These are phyloP conservation scores for Centrapalus pauciflorus DNA, from an alignment of 129 eudicot genomes.

Conservation along the genomic window DNA sequence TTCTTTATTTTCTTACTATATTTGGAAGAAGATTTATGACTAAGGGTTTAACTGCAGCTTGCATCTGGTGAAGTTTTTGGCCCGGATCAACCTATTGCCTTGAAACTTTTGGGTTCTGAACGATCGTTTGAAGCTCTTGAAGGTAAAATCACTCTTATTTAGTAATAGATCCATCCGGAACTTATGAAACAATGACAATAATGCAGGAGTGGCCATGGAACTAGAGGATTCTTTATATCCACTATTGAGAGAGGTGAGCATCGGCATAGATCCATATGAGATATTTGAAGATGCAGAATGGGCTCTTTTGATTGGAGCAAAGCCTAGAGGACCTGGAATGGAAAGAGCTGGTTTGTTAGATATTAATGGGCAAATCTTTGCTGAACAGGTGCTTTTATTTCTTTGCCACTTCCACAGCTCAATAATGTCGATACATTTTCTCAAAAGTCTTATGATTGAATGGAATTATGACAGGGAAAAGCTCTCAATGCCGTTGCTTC, in stretches of 20 bases:
- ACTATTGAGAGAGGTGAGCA: slow-evolving; percentile 80
- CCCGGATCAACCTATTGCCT: slow-evolving; percentile 82
- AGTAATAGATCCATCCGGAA: background rate
- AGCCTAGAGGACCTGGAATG: slow-evolving; percentile 99
- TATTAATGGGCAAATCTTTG: slow-evolving; percentile 82
- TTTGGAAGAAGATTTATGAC: background rate
- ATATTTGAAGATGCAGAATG: slow-evolving; percentile 94
- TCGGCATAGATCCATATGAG: slow-evolving; percentile 91
- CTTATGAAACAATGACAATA: background rate
- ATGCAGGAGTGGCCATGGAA: slow-evolving; percentile 97
- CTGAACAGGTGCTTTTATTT: slow-evolving; percentile 62
- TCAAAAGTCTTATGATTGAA: background rate
- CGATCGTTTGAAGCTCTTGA: slow-evolving; percentile 90
- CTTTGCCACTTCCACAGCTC: background rate
- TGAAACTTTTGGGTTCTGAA: slow-evolving; percentile 87
- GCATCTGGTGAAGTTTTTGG: slow-evolving; percentile 99
- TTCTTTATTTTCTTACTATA: background rate
- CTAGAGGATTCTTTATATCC: slow-evolving; percentile 94
- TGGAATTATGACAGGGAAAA: slow-evolving; percentile 63
- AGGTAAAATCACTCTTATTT: slow-evolving; percentile 39
- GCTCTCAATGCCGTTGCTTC: slow-evolving; percentile 98
- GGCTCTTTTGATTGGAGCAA: slow-evolving; percentile 97
- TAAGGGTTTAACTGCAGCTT: slow-evolving; percentile 45
- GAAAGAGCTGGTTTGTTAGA: slow-evolving; percentile 86
- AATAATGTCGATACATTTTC: background rate